Base-by-base conservation (phyloP, 192 early-diverging fungal species). In the Entomortierella lignicola region DNA sequence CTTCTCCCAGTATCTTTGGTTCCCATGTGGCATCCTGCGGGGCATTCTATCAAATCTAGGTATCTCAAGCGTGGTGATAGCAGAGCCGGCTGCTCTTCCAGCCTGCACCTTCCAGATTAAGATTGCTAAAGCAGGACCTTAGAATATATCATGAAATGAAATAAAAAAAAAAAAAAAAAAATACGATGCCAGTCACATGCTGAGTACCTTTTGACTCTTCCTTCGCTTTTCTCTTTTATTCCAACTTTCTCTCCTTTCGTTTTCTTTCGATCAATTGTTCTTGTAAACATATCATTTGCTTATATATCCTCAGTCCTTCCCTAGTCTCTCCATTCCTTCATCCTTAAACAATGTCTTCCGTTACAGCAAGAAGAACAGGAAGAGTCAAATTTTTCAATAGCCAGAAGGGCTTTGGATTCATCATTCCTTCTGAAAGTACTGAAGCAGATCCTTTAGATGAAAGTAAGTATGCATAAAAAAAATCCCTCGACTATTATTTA, bases 1-100 rank as follows among this genome's bases (percentile, higher is more conserved):
- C 17, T 15, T 20, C 44, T 15, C 44, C 44, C 44, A 95, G 89
- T 94, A 96, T 85, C 88, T 97, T 17, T 97, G 96, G 87, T 93
- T 97, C 66, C 98, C 98, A 0, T 99, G 98, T 69, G 98, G 98
- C 3, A 88, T 99, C 23, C 92, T 99, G 30, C 90, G 98, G 31
- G 98, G 98, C 23, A 94, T 95, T 0, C 85, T 99, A 11, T 91
- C 93, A 8, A 96, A 95, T 80, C 85, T 98, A 57, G 98, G 98
- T 25, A 86, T 98, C 23, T 63, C 87, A 26, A 91, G 90, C 59
- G 89, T 91, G 13, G 98, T 99, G 8, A 88, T 94, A 25, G 95
- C 95, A 4, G 97, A 99, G 67, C 94, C 96, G 2, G 85, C 90
- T 17, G 86, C 89, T 34, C 67, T 94, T 25, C 94, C 94, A 11